These are phyloP conservation scores for Populus hybrid DNA, from an alignment of 441 rosid species.

Conservation along the genomic window DNA sequence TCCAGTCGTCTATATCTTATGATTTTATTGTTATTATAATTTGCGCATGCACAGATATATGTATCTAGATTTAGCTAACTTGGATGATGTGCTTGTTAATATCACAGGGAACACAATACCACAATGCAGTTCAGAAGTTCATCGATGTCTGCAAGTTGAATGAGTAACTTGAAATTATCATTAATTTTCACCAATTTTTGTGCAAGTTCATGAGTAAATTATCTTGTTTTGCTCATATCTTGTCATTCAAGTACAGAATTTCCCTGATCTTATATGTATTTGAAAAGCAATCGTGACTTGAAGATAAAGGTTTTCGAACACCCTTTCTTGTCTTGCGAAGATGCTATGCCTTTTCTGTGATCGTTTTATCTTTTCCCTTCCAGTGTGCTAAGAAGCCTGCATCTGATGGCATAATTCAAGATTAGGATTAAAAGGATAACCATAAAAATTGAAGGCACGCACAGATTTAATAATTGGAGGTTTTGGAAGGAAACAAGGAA, in stretches of 20 bases:
- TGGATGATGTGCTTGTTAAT: background rate
- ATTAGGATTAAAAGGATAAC: background rate
- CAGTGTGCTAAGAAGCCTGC: too few species aligned
- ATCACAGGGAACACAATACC: slow-evolving; percentile 74
- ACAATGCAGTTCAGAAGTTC: slow-evolving; percentile 80
- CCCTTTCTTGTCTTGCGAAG: background rate
- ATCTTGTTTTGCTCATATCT: background rate
- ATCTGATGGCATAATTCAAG: background rate
- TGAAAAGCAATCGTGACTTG: background rate
- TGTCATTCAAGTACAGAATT: background rate
- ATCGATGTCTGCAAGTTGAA: slow-evolving; percentile 76
- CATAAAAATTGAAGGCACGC: background rate
- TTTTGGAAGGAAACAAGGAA: background rate
- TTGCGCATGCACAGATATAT: background rate
- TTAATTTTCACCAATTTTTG: background rate
- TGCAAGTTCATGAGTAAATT: background rate
- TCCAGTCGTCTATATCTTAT: background rate
- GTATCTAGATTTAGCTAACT: background rate
- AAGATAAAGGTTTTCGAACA: background rate
- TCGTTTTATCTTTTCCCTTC: too few species aligned
- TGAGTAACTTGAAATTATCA: slow-evolving; percentile 19
- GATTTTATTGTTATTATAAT: background rate
- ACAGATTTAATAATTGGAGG: background rate
- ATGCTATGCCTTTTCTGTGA: background rate
- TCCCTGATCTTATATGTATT: background rate